Evolutionary conservation across 139 green algal species (phyloP).

Genomic region (Coelastrella sp.): DNA sequence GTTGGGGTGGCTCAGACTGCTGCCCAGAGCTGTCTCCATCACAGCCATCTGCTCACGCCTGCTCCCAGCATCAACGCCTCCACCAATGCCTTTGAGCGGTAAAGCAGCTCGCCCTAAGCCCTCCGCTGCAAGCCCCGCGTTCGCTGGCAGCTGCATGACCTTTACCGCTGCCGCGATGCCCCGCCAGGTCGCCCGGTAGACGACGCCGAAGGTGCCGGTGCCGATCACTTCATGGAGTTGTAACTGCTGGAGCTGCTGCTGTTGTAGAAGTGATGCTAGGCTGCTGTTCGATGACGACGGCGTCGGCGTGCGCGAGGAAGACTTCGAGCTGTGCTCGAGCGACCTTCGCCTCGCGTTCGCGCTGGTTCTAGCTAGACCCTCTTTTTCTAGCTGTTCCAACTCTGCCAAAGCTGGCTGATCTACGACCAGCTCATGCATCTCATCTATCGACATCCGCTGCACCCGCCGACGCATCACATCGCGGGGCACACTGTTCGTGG

Average conservation of each 20-base stretch:
- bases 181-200: background rate
- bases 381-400: background rate
- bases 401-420: background rate
- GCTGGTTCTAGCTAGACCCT: background rate
- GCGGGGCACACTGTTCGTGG: background rate
- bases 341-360: background rate
- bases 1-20: conserved; percentile 35
- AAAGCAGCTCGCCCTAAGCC: background rate
- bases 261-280: background rate
- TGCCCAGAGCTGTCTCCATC: conserved; percentile 27
- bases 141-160: conserved; percentile 17
- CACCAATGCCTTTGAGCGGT: background rate
- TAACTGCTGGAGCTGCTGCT: background rate
- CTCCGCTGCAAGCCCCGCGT: background rate
- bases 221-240: conserved; percentile 33
- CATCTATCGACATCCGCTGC: conserved; percentile 15
- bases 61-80: background rate
- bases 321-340: background rate
- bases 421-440: background rate
- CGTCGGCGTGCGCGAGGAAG: background rate
- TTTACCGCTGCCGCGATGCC: conserved; percentile 31
- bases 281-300: background rate
- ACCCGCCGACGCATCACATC: conserved; percentile 5
- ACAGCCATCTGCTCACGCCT: conserved; percentile 40
- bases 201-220: background rate